phyloP scores from a whole-genome alignment of 2,329 filamentous ascomycete genomes.

The Xylaria digitata region DNA sequence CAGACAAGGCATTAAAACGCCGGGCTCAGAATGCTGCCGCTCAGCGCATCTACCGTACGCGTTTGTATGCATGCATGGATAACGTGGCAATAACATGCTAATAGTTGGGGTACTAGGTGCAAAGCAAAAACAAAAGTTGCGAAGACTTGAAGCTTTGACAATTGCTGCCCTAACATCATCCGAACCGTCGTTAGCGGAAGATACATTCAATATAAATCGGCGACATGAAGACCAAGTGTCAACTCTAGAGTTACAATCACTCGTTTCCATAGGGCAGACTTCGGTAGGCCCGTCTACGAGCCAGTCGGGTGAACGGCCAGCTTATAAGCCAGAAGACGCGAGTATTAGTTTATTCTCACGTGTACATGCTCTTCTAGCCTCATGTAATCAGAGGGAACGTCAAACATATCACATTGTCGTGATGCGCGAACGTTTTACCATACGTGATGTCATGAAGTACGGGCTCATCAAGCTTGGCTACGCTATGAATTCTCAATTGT shows the following conservation, averaged over 20 bases:
- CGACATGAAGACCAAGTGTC: neutral
- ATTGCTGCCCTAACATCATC: conserved; percentile 22
- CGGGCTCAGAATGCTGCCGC: conserved; percentile 28
- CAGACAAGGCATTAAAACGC: neutral
- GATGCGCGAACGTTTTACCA: conserved; percentile 24
- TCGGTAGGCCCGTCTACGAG: neutral
- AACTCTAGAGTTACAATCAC: neutral
- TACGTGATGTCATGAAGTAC: conserved; percentile 33
- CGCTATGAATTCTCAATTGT: conserved; percentile 10
- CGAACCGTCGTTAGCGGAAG: neutral
- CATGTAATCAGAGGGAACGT: conserved; percentile 17
- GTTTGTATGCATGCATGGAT: neutral
- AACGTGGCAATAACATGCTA: neutral
- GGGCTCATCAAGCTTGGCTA: conserved; percentile 29
- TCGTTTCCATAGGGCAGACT: no score
- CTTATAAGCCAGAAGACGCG: neutral
- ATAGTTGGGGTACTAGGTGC: conserved; percentile 17
- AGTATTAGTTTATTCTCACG: neutral
- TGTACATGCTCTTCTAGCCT: conserved; percentile 11
- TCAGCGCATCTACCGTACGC: conserved; percentile 20
- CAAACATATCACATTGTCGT: conserved; percentile 18
- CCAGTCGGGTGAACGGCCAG: neutral
- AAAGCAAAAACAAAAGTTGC: conserved; percentile 27
- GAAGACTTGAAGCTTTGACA: conserved; percentile 23
- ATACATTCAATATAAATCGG: neutral